Conservation (phyloP, 78 protist species). For the Dictyostelium citrinum region DNA sequence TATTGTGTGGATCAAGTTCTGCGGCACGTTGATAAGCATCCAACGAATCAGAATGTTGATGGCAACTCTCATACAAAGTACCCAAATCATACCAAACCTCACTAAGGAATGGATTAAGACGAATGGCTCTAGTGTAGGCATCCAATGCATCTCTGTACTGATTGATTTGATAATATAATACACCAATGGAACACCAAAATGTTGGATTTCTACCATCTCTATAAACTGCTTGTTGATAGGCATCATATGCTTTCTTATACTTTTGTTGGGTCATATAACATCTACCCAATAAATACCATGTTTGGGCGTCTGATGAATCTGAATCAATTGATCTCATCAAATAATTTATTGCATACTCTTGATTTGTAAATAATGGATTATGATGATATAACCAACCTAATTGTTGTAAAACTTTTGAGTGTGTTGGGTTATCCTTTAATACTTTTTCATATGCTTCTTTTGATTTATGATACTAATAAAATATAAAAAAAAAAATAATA, state of each 20-base stretch:
- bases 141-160: slow-evolving; percentile 93
- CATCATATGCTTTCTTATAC: slow-evolving; percentile 86
- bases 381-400: slow-evolving; percentile 90
- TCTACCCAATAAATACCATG: slow-evolving; percentile 90
- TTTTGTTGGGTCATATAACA: slow-evolving; percentile 89
- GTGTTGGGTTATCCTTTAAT: slow-evolving; percentile 78
- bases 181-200: slow-evolving; percentile 92
- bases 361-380: slow-evolving; percentile 47
- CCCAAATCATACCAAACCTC: slow-evolving; percentile 92
- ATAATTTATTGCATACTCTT: slow-evolving; percentile 68
- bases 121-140: slow-evolving; percentile 90
- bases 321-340: slow-evolving; percentile 77
- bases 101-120: slow-evolving; percentile 82
- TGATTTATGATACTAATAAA: slow-evolving; percentile 55
- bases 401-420: slow-evolving; percentile 87
- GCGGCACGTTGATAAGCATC: slow-evolving; percentile 83
- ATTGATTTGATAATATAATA: slow-evolving; percentile 89
- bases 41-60: slow-evolving; percentile 77
- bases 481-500: background rate
- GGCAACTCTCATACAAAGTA: slow-evolving; percentile 90
- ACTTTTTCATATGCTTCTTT: slow-evolving; percentile 87
- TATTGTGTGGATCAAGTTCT: slow-evolving; percentile 79
- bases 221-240: slow-evolving; percentile 92
- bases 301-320: slow-evolving; percentile 86
- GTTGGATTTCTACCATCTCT: slow-evolving; percentile 89